Base-by-base conservation (phyloP, 345 rosid genomes). In the Crucihimalaya himalaica region DNA sequence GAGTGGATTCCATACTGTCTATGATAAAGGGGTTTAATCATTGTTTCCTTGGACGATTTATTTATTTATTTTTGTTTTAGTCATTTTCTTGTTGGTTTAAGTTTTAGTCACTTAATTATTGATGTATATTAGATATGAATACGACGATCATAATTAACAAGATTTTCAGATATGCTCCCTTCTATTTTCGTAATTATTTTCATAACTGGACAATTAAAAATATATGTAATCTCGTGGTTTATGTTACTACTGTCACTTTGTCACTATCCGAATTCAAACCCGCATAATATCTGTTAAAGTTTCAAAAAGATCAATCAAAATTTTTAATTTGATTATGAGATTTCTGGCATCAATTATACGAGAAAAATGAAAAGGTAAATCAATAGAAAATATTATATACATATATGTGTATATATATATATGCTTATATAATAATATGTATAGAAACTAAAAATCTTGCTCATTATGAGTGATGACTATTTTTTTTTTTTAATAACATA, bases 1-100 rank as follows among this genome's bases (percentile, higher is more conserved):
- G 70, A 76, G 79, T 76, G 79, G 79, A 69, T 61, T 76, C 79
- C 79, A 69, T 69, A 75, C 79, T 68, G 74, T 75, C 79, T 42
- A 61, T 62, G 28, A 32, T 61, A 75, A 68, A 75, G 70, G 62
- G 40, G 47, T 18, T 68, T 75, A 75, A 75, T 75, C 63, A 75
- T 68, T 68, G 74, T 52, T 68, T 25, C 47, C 14, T 60, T 61
- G 57, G 74, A 43, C 45, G 37, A 61, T 12, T 42, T 29, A 9
- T 35, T 32, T 32, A 32, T 29, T 50, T 9, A 14, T 46, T 29
- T 56, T 35, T 46, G 13, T 35, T 57, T 21, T 2, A 42, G 46
- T 42, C 16, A 42, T 59, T 47, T 35, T 9, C 35, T 37, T 46
- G 5, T 25, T 66, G 32, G 0, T 21, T 54, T 59, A 31, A 25